phyloP scores from a whole-genome alignment of 2,329 filamentous ascomycete species.

The Verticillium isaacii region DNA sequence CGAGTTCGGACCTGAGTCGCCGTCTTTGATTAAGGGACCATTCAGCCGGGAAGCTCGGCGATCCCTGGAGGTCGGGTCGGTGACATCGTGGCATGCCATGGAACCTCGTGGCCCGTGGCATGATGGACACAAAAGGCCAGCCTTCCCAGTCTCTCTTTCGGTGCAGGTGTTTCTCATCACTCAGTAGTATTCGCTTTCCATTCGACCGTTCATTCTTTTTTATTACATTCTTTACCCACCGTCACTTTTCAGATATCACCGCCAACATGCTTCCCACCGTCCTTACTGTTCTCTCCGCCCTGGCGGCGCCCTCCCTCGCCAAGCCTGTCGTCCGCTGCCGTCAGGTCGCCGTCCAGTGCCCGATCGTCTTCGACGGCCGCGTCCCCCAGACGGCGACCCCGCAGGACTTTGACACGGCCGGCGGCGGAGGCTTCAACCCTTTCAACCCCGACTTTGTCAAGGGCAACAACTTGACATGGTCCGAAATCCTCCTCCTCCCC shows the following conservation, averaged over 20 bases:
- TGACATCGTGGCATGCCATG: not conserved
- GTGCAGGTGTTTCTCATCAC: not conserved
- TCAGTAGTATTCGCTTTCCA: not conserved
- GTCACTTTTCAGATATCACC: not conserved
- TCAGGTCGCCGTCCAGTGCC: constrained; percentile 21
- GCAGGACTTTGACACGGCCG: constrained; percentile 35
- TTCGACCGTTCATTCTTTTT: not conserved
- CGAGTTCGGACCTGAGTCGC: not conserved
- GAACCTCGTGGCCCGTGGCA: not conserved
- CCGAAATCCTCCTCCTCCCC: constrained; percentile 44
- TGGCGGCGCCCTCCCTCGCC: not conserved
- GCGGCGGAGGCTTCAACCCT: constrained; percentile 21
- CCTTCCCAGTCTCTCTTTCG: not conserved
- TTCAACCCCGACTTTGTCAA: constrained; percentile 50
- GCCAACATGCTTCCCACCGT: not conserved
- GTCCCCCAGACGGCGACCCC: constrained; percentile 30
- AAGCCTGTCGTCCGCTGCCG: not conserved
- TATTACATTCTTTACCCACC: not conserved
- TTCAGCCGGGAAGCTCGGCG: not conserved
- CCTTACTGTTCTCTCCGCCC: not conserved
- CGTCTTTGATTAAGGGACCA: not conserved
- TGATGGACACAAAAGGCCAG: not conserved
- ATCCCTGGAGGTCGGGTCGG: not conserved
- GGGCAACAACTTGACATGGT: constrained; percentile 47
- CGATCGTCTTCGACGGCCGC: constrained; percentile 41